These are phyloP conservation scores for Afroboletus lepidellus DNA, from an alignment of 1,284 basidiomycete species.

Conservation along the genomic window DNA sequence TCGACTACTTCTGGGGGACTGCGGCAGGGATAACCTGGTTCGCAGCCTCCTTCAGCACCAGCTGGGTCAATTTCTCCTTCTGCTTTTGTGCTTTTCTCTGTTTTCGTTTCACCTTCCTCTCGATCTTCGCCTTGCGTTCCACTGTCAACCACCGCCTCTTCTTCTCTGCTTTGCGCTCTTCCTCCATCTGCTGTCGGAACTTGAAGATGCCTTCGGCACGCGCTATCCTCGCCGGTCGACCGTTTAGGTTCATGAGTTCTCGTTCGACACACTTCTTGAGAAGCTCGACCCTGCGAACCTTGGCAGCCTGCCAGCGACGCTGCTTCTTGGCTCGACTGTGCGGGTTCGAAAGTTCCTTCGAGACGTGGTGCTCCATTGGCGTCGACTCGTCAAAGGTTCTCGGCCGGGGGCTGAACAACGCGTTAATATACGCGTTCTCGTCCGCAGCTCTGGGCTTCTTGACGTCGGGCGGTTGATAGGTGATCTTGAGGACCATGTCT, in stretches of 20 bases:
- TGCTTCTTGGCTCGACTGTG: constrained; percentile 79
- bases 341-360: constrained; percentile 72
- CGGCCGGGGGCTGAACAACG: constrained; percentile 48
- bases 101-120: constrained; percentile 50
- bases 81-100: constrained; percentile 59
- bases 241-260: constrained; percentile 55
- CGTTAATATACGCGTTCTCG: constrained; percentile 59
- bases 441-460: constrained; percentile 38
- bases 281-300: constrained; percentile 46
- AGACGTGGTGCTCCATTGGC: constrained; percentile 64
- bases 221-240: constrained; percentile 57
- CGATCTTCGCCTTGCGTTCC: constrained; percentile 43
- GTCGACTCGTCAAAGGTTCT: constrained; percentile 46
- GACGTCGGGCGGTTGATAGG: constrained; percentile 61
- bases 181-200: constrained; percentile 59
- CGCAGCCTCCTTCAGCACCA: constrained; percentile 57
- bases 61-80: constrained; percentile 56
- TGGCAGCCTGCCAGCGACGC: constrained; percentile 63
- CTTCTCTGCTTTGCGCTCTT: constrained; percentile 57
- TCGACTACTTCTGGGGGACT: constrained; percentile 7
- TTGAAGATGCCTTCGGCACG: constrained; percentile 71
- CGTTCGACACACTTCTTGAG: constrained; percentile 52
- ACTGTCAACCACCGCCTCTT: constrained; percentile 57
- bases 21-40: constrained; percentile 66
- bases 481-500: constrained; percentile 59